A percentile compares a stretch with the other conserved stretches of the same genome.
Evolutionary conservation across 306 rosid species (phyloP).

Genomic region (Malus sylvestris): DNA sequence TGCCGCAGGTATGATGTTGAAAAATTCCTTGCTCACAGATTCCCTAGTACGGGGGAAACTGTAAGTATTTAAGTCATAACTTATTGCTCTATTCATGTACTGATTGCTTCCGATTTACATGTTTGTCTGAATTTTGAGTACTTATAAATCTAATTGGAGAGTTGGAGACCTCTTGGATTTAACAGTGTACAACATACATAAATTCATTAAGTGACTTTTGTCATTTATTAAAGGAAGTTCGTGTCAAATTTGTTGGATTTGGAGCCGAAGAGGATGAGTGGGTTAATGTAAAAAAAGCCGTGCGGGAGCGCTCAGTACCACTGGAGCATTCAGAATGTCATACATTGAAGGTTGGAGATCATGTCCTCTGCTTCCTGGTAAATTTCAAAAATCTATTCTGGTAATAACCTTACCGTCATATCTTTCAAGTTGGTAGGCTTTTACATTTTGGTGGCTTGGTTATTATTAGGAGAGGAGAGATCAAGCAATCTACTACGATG

Average conservation of each 20-base stretch:
- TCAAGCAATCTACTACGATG: slow-evolving; percentile 78
- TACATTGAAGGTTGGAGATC: slow-evolving; percentile 61
- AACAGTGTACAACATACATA: not conserved
- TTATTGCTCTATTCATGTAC: too few relatives aligned
- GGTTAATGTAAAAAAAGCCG: slow-evolving; percentile 55
- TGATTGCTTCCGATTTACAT: too few relatives aligned
- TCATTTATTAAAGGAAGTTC: slow-evolving; percentile 85
- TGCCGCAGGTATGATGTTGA: slow-evolving; percentile 87
- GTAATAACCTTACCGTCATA: not conserved
- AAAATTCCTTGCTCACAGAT: slow-evolving; percentile 59
- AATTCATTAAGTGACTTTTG: slow-evolving; percentile 28
- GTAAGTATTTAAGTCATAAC: slow-evolving; percentile 44
- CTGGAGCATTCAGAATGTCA: slow-evolving; percentile 65
- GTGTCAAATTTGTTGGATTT: slow-evolving; percentile 84
- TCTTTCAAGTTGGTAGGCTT: not conserved
- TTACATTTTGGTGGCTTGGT: slow-evolving; percentile 13
- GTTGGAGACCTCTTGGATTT: not conserved
- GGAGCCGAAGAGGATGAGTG: slow-evolving; percentile 95
- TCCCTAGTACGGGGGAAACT: slow-evolving; percentile 62
- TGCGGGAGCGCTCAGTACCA: slow-evolving; percentile 83
- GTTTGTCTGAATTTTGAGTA: not conserved
- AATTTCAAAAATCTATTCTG: slow-evolving; percentile 4
- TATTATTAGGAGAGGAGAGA: slow-evolving; percentile 71
- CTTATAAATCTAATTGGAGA: too few relatives aligned
- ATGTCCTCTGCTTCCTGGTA: slow-evolving; percentile 90